Evolutionary conservation across 2,329 filamentous ascomycete species (phyloP), one percentile per base, ranked within the genome.

Genomic region (Thielaviopsis musarum): DNA sequence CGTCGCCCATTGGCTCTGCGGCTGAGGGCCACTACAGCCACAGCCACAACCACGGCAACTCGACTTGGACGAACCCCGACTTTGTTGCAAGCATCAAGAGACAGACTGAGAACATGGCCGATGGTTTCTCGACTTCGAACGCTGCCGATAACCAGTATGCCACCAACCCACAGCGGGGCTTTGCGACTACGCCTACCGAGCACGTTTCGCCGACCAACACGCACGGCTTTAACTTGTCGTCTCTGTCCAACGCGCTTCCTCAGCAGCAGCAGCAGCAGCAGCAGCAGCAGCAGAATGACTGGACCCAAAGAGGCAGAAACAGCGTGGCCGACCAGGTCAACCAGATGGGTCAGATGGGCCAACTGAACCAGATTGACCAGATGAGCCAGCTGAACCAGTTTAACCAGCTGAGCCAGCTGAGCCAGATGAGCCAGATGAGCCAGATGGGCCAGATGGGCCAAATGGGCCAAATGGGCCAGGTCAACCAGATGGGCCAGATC

Each of bases 21-120:
- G 34, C 54, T 15, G 54, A 56, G 21, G 28, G 26, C 19, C 21
- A 52, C 34, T 49, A 52, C 57, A 45, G 45, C 41, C 26, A 48
- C 34, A 41, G 21, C 52, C 57, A 54, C 34, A n/a, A 28, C 3
- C 49, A 28, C 22, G 38, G 45, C 4, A 19, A 30, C 15, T 28
- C 51, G 0, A 30, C 52, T 17, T 59, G 57, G 57, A 53, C 57
- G 26, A 59, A 59, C 51, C 57, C 57, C 51, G 52, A 59, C 24
- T 59, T 59, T 49, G 57, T 45, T 24, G 45, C 26, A 2, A 30
- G 48, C n/a, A 17, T 54, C 17, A 54, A 22, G n/a, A 59, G 51
- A 49, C 51, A 53, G 22, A 48, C 48, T 5, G 57, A 59, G 13
- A 54, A n/a, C 24, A 2, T 24, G 3, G 41, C 57, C 22, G 57